Evolutionary conservation across 768 basidiomycete species (phyloP).

Genomic region (Cyathus striatus): DNA sequence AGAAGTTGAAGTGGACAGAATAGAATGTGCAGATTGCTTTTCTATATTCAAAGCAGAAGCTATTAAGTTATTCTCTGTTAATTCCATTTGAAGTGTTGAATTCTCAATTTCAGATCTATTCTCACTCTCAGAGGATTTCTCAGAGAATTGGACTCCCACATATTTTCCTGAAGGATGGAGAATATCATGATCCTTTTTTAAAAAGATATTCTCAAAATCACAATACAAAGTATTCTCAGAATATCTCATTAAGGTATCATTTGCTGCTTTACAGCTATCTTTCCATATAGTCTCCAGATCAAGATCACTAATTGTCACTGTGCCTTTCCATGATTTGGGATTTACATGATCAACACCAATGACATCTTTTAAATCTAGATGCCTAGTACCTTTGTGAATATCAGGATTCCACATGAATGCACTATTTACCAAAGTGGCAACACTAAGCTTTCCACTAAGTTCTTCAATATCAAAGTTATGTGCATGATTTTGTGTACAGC

Average conservation of each 20-base stretch:
- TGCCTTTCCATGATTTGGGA: conserved; percentile 14
- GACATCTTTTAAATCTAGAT: conserved; percentile 7
- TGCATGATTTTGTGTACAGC: conserved; percentile 14
- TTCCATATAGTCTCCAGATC: conserved; percentile 6
- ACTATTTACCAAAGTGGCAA: conserved; percentile 11
- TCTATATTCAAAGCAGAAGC: too few relatives aligned
- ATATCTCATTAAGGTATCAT: conserved; percentile 1
- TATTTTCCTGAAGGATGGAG: too few relatives aligned
- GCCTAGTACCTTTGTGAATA: conserved; percentile 14
- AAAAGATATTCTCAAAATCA: too few relatives aligned
- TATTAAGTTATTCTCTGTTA: too few relatives aligned
- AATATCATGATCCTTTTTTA: too few relatives aligned
- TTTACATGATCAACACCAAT: conserved; percentile 18
- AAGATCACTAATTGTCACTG: conserved; percentile 9
- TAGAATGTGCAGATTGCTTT: too few relatives aligned
- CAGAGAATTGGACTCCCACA: too few relatives aligned
- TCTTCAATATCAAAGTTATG: conserved; percentile 16
- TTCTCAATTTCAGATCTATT: too few relatives aligned
- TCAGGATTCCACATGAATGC: conserved; percentile 14
- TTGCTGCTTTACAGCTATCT: conserved; percentile 5
- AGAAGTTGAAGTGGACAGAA: too few relatives aligned
- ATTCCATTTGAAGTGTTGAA: too few relatives aligned
- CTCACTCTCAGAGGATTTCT: too few relatives aligned
- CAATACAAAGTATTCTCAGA: too few relatives aligned
- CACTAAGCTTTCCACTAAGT: conserved; percentile 10